These are phyloP conservation scores for Aspergillus sp. DNA, from an alignment of 2,329 filamentous ascomycete species.

Conservation along the genomic window DNA sequence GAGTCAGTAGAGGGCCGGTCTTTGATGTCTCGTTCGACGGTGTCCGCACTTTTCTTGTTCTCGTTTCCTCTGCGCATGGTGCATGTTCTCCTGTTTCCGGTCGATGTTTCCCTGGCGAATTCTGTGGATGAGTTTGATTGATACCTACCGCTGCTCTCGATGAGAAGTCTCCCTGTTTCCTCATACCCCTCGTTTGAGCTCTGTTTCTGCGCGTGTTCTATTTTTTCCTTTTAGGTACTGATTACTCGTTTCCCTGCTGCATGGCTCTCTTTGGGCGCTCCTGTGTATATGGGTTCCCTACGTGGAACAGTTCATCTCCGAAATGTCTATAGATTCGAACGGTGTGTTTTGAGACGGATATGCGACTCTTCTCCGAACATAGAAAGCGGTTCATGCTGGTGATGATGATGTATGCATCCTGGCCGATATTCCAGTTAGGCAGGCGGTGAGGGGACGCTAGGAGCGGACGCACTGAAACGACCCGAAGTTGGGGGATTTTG, in stretches of 20 bases:
- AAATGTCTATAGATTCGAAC: slow-evolving; percentile 3
- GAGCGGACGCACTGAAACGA: slow-evolving; percentile 8
- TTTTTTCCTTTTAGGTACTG: slow-evolving; percentile 2
- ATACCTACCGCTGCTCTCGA: slow-evolving; percentile 14
- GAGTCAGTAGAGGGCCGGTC: not conserved
- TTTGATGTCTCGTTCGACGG: not conserved
- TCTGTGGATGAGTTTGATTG: slow-evolving; percentile 14
- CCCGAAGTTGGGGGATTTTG: slow-evolving; percentile 8
- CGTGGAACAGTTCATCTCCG: not conserved
- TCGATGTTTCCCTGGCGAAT: slow-evolving; percentile 12
- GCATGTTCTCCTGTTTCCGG: slow-evolving; percentile 4
- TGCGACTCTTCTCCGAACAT: not conserved
- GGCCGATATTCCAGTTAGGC: not conserved
- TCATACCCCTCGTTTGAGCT: slow-evolving; percentile 18
- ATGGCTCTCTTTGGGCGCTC: not conserved
- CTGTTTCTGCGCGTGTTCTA: slow-evolving; percentile 6
- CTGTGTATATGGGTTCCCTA: not conserved
- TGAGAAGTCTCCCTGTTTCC: slow-evolving; percentile 16
- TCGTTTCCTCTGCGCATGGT: not conserved
- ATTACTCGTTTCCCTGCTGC: not conserved
- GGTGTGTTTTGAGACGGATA: not conserved
- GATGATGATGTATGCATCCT: slow-evolving; percentile 1
- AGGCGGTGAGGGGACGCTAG: slow-evolving; percentile 15
- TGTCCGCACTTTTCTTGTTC: not conserved
- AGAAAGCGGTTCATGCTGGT: not conserved